Conservation (phyloP, 2,329 filamentous ascomycete species). For the Bipolaris cookei region DNA sequence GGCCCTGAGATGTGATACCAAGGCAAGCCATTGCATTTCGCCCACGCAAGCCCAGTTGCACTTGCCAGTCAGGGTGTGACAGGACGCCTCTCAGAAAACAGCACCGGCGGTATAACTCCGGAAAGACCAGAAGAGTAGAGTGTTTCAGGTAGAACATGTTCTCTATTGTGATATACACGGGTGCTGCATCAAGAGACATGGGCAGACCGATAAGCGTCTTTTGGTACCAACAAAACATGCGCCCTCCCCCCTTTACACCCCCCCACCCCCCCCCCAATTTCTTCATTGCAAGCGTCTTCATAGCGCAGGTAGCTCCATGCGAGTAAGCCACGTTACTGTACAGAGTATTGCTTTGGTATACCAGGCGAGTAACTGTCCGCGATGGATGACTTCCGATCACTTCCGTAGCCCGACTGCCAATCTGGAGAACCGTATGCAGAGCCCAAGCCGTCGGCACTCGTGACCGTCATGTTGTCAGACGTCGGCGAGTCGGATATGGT, state of each 20-base stretch:
- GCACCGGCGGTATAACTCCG: background rate
- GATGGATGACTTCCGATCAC: conserved; percentile 30
- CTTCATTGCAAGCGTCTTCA: conserved; percentile 3
- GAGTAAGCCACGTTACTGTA: conserved; percentile 17
- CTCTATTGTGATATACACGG: conserved; percentile 15
- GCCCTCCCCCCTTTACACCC: too few species aligned
- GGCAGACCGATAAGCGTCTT: conserved; percentile 9
- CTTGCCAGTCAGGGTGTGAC: conserved; percentile 35
- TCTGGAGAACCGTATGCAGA: conserved; percentile 32
- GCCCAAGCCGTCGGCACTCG: conserved; percentile 33
- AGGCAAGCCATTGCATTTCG: background rate
- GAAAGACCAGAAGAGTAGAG: conserved; percentile 30
- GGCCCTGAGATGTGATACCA: conserved; percentile 6
- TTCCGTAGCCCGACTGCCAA: conserved; percentile 29
- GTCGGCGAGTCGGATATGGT: conserved; percentile 46
- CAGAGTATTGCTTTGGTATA: conserved; percentile 16
- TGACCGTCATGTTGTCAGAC: conserved; percentile 36
- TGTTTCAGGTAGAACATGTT: conserved; percentile 21
- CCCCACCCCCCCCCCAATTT: too few species aligned
- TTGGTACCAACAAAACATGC: conserved; percentile 4
- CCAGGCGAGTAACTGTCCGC: conserved; percentile 23
- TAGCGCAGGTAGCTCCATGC: conserved; percentile 1
- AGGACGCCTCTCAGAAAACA: conserved; percentile 31
- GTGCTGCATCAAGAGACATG: conserved; percentile 13
- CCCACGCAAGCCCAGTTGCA: conserved; percentile 21